Base-by-base conservation (phyloP, 805 yeast genomes). In the Lipomyces anomalus region DNA sequence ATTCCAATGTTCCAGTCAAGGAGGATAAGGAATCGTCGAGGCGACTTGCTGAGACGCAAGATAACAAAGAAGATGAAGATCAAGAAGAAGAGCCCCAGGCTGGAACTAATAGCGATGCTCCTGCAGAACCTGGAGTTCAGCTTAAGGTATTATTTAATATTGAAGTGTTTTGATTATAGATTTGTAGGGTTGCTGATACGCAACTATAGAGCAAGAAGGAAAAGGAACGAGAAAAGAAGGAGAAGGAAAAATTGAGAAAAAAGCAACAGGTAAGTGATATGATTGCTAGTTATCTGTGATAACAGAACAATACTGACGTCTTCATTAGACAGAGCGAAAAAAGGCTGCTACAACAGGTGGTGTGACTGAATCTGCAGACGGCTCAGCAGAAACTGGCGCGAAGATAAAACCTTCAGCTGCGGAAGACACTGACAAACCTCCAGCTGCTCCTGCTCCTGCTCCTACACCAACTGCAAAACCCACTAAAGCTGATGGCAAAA, bases 131-230 rank as follows among this genome's bases (percentile, higher is more conserved):
- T 50, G 80, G 78, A 57, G 76, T 76, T 44, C 75, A 76, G 64
- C 47, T 11, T 59, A 53, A 35, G 57, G 58, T 44, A 26, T 9
- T 26, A 26, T 13, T 26, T 9, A 26, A 9, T 26, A 13, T 9
- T 26, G 30, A n/a, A n/a, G n/a, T n/a, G n/a, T n/a, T n/a, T n/a
- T n/a, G n/a, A n/a, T n/a, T n/a, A 58, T 11, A 56, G 50, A n/a
- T 50, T 51, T 16, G 68, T 70, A 49, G 63, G 65, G 42, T 65
- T 70, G 40, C 78, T 73, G 40, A 67, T 63, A 26, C 87, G 77
- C 24, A 87, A 90, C 39, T 75, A 79, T 88, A 61, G 87, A 89
- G 67, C 47, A 92, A 90, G 76, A 88, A 90, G 69, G 97, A 90
- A 70, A 89, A 82, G 71, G 95, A 92, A 67, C 86, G 85, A 79